Evolutionary conservation across 768 basidiomycete species (phyloP).

Genomic region (Leucogyrophana mollusca): DNA sequence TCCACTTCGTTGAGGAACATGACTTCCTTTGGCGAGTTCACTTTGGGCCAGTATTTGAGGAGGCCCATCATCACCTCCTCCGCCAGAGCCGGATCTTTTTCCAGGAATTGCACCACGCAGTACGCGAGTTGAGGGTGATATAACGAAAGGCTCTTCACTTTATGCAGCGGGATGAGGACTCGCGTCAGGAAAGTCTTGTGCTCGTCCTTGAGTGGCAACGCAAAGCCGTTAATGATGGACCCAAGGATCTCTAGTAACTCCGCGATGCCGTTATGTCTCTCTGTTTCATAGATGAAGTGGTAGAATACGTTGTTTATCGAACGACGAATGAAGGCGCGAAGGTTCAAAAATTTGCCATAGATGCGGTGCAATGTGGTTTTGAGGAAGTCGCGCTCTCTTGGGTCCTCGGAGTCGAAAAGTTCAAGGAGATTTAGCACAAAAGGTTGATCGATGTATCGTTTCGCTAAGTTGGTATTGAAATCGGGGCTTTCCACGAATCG

Average conservation of each 20-base stretch:
- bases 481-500: conserved; percentile 97
- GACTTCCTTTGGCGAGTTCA: conserved; percentile 98
- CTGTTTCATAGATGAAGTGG: conserved; percentile 98
- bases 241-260: conserved; percentile 97
- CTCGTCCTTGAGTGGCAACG: conserved; percentile 95
- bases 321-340: conserved; percentile 96
- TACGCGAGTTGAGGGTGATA: conserved; percentile 99
- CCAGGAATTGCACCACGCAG: conserved; percentile 97
- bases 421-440: conserved; percentile 97
- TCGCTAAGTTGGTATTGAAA: conserved; percentile 97
- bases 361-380: conserved; percentile 99
- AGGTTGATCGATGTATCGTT: conserved; percentile 93
- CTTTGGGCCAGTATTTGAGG: conserved; percentile 98
- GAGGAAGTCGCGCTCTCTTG: conserved; percentile 97
- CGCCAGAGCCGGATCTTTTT: conserved; percentile 89
- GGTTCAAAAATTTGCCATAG: conserved; percentile 98
- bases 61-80: conserved; percentile 96
- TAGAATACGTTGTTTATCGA: conserved; percentile 99
- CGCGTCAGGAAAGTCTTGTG: conserved; percentile 97
- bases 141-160: conserved; percentile 95
- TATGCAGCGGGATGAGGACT: conserved; percentile 93
- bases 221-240: conserved; percentile 99
- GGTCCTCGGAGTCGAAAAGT: conserved; percentile 98
- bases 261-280: conserved; percentile 98
- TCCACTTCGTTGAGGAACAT: conserved; percentile 99